A percentile compares a stretch with the other conserved stretches of the same genome.
phyloP scores from a whole-genome alignment of 495 filamentous ascomycete genomes.

The Aspergillus coremiiformis region DNA sequence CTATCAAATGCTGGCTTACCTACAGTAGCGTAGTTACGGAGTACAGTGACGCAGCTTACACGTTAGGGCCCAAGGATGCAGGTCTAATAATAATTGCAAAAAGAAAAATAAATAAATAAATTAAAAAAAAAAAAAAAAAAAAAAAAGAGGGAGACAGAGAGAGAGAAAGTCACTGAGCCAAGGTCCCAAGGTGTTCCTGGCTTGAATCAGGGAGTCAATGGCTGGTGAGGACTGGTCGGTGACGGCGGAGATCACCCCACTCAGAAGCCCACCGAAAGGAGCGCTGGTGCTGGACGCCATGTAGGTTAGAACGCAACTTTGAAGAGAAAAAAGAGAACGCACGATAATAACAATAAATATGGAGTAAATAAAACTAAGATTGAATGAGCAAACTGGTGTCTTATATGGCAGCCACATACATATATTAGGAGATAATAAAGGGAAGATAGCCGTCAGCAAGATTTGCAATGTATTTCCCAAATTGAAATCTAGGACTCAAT shows the following conservation, averaged over 20 bases:
- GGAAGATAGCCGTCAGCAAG: conserved; percentile 3
- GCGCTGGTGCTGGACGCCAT: conserved; percentile 16
- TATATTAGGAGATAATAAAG: conserved; percentile 5
- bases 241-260: conserved; percentile 23
- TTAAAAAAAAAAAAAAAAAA: conserved; percentile 5
- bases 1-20: conserved; percentile 7
- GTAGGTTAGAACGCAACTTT: conserved; percentile 8
- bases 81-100: conserved; percentile 2
- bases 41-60: conserved; percentile 4
- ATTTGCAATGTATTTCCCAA: conserved; percentile 7
- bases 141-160: neutral
- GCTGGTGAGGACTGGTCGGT: conserved; percentile 21
- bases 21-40: conserved; percentile 5
- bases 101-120: neutral
- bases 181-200: conserved; percentile 26
- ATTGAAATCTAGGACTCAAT: neutral
- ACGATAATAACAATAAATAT: neutral
- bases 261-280: conserved; percentile 16
- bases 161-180: conserved; percentile 12
- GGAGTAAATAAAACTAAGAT: too few relatives aligned
- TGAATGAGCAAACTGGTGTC: too few relatives aligned
- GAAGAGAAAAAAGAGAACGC: neutral
- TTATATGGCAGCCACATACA: too few relatives aligned
- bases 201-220: conserved; percentile 21
- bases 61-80: conserved; percentile 3